These are phyloP conservation scores for Thozetella sp. DNA, from an alignment of 495 filamentous ascomycete species.

Conservation along the genomic window DNA sequence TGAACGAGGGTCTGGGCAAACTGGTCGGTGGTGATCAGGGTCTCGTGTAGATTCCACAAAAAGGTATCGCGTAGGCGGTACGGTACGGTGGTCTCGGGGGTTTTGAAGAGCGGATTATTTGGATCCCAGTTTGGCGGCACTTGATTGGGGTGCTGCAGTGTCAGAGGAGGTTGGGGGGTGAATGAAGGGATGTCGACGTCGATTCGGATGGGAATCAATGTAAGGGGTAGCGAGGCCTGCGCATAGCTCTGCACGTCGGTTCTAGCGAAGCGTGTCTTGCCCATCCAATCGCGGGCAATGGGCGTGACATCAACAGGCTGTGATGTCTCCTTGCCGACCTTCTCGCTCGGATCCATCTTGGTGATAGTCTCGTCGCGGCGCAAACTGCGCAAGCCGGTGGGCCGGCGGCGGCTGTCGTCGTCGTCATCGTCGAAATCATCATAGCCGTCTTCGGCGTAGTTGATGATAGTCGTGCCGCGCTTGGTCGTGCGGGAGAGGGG, in stretches of 20 bases:
- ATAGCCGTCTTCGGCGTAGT: constrained; percentile 94
- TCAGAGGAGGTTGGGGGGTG: constrained; percentile 72
- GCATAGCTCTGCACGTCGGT: constrained; percentile 78
- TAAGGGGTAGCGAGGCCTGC: constrained; percentile 83
- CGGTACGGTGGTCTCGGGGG: constrained; percentile 74
- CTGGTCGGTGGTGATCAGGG: constrained; percentile 89
- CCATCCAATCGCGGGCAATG: constrained; percentile 94
- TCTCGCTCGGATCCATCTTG: constrained; percentile 64
- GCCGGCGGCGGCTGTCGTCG: constrained; percentile 65
- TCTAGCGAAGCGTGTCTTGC: constrained; percentile 57
- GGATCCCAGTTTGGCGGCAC: constrained; percentile 22
- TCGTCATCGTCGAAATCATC: constrained; percentile 95
- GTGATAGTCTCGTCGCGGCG: constrained; percentile 71
- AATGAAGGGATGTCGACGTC: constrained; percentile 88
- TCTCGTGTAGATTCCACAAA: constrained; percentile 97
- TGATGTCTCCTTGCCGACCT: constrained; percentile 81
- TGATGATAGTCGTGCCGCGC: constrained; percentile 92
- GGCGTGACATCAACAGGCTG: constrained; percentile 84
- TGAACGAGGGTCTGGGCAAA: constrained; percentile 91
- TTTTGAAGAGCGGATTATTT: constrained; percentile 71
- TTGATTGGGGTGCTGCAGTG: constrained; percentile 59
- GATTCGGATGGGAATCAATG: constrained; percentile 93
- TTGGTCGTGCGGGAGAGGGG: constrained; percentile 87
- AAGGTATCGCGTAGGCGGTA: constrained; percentile 92
- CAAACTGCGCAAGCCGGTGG: constrained; percentile 82